Conservation (phyloP, 129 eudicot genomes). For the Cynara cardunculus region DNA sequence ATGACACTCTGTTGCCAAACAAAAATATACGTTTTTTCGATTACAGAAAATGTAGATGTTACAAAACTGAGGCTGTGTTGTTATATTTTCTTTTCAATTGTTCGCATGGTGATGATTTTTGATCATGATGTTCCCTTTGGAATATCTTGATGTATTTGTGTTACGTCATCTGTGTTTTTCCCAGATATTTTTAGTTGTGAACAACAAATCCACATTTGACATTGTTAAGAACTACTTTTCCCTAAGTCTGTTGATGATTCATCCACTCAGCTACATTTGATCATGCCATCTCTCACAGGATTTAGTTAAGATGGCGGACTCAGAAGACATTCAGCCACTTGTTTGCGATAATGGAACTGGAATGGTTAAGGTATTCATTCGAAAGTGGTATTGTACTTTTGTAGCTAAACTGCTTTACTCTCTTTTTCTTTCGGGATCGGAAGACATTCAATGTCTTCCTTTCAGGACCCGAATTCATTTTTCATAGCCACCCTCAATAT, state of each 20-base stretch:
- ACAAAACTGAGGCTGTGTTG: background rate
- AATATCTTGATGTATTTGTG: slow-evolving; percentile 1
- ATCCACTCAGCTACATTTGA: background rate
- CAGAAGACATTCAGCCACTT: slow-evolving; percentile 56
- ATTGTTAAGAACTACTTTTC: background rate
- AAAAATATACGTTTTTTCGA: background rate
- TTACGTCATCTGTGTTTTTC: background rate
- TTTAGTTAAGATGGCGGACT: slow-evolving; percentile 44
- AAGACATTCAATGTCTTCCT: background rate
- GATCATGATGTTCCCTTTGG: background rate
- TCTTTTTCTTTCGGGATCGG: background rate
- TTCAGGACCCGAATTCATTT: background rate
- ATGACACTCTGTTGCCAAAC: background rate
- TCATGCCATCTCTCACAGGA: slow-evolving; percentile 1
- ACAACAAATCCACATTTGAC: background rate
- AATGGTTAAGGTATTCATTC: slow-evolving; percentile 51
- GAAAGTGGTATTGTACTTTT: background rate
- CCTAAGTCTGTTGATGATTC: background rate
- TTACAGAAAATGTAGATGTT: background rate
- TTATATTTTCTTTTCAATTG: background rate
- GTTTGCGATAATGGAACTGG: slow-evolving; percentile 73
- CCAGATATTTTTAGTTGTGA: slow-evolving; percentile 5
- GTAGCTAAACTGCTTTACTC: background rate
- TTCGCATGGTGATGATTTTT: slow-evolving; percentile 9
- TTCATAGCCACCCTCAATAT: too few species aligned